Evolutionary conservation across 1,139 yeast species (phyloP).

Genomic region (Kurtzmaniella quercitrusa): DNA sequence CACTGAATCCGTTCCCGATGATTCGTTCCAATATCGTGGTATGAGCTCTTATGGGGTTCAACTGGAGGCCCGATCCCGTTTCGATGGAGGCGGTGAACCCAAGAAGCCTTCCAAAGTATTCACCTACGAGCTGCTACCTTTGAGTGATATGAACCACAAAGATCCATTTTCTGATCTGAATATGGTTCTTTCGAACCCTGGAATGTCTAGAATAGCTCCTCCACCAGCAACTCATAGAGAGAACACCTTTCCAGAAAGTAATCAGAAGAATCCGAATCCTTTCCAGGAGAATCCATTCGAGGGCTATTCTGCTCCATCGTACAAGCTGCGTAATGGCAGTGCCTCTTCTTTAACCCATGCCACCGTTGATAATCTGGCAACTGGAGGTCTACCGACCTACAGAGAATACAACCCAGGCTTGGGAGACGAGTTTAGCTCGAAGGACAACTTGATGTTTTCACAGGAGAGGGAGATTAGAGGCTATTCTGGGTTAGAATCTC

Average conservation of each 20-base stretch:
- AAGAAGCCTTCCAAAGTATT: neutral
- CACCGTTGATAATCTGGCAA: neutral
- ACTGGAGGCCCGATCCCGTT: neutral
- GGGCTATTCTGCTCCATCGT: neutral
- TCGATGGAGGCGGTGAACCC: neutral
- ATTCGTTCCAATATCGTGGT: slow-evolving; percentile 9
- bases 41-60: neutral
- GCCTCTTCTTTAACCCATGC: neutral
- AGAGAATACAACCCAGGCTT: neutral
- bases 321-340: neutral
- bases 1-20: slow-evolving; percentile 7
- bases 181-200: neutral
- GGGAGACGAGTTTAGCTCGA: neutral
- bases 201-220: neutral
- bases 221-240: neutral
- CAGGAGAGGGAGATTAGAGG: neutral
- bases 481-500: neutral
- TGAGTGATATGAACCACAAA: neutral
- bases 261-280: neutral
- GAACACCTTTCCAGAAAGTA: too few relatives aligned
- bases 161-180: neutral
- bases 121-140: slow-evolving; percentile 1
- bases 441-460: neutral
- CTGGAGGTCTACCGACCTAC: neutral
- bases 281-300: neutral